Base-by-base conservation (phyloP, 805 yeast genomes). In the Wickerhamomyces queroliae region DNA sequence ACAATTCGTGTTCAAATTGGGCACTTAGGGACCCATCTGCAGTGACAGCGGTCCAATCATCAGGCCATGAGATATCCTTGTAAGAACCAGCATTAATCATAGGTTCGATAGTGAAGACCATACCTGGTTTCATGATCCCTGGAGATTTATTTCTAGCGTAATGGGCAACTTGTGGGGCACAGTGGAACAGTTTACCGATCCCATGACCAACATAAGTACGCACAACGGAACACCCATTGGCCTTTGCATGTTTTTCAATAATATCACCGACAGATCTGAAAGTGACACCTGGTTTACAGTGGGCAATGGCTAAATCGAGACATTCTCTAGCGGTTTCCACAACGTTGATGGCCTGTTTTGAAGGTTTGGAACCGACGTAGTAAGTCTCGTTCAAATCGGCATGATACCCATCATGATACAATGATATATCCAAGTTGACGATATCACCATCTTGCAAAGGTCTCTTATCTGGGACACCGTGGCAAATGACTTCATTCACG, bases 61-160 rank as follows among this genome's bases (percentile, higher is more conserved):
- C 99, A 3, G 99, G 99, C 99, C 99, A 93, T 41, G 80, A 69
- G 43, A 74, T 63, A 62, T 90, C 98, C 55, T 76, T 76, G 67
- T 76, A 83, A 0, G 83, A 67, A 8, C 99, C 99, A 48, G 80
- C 67, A 58, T 87, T 84, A 50, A 93, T 76, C 99, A 93, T 93
- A 34, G 99, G 99, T 65, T 93, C 99, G 42, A 93, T 87, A 18
- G 99, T 93, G 70, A 93, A 93, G 12, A 86, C 88, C 83, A 90
- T 85, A 18, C 99, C 99, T 18, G 96, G 91, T 60, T 87, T 87
- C 68, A 93, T 90, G 33, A 87, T 80, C 43, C 99, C 99, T 35
- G 90, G 72, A 7, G 96, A 86, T 67, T 91, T 91, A 67, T 90
- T 93, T 52, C 80, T 82, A 18, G 93, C 95, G 58, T 93, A 93